Evolutionary conservation across 306 rosid species (phyloP).

Genomic region (Cotoneaster glaucophyllus): DNA sequence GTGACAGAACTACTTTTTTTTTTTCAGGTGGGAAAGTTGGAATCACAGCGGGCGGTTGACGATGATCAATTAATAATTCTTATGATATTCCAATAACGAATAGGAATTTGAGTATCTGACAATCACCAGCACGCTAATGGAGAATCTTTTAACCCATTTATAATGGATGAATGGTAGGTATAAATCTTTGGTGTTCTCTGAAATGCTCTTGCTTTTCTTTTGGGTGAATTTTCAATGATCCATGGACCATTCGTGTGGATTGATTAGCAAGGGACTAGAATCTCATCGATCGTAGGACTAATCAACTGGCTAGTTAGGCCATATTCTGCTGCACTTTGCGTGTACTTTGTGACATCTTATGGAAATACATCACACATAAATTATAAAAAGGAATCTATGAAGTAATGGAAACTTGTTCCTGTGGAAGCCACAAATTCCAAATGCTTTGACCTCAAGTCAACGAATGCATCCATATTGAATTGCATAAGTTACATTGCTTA

Average conservation of each 20-base stretch:
- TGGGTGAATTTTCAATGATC: not conserved
- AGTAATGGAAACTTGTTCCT: not conserved
- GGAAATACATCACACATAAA: not conserved
- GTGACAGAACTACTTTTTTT: not conserved
- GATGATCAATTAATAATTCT: not conserved
- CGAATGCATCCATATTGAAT: not conserved
- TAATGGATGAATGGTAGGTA: not conserved
- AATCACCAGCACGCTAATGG: not conserved
- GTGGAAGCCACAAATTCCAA: not conserved
- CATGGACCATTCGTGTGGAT: not conserved
- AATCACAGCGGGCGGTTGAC: not conserved
- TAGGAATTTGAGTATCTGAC: not conserved
- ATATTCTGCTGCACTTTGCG: conserved; percentile 16
- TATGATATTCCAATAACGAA: not conserved
- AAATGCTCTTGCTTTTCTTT: not conserved
- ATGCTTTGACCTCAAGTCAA: not conserved
- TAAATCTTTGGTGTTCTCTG: not conserved
- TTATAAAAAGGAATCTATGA: not conserved
- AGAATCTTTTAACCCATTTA: not conserved
- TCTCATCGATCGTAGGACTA: not conserved
- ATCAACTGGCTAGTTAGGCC: conserved; percentile 2
- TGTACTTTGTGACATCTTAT: conserved; percentile 16
- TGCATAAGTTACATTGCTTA: not conserved
- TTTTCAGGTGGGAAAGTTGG: not conserved
- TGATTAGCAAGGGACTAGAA: not conserved